phyloP scores from a whole-genome alignment of 257 asterid genomes.

The Salvia splendens region DNA sequence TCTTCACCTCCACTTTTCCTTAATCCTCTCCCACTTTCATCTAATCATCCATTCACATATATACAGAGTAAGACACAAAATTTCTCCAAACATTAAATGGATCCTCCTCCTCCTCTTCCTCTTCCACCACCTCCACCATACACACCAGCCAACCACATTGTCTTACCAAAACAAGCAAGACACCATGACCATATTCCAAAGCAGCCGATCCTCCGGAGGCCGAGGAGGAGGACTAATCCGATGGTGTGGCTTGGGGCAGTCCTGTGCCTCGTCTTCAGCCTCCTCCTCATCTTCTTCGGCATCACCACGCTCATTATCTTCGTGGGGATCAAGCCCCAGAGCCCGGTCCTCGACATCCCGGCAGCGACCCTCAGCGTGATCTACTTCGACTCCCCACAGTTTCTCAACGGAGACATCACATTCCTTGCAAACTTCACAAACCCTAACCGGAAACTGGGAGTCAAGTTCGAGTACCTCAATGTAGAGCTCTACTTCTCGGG shows the following conservation, averaged over 20 bases:
- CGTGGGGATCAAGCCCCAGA: conserved; percentile 59
- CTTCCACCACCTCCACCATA: conserved; percentile 55
- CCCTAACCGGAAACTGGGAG: conserved; percentile 64
- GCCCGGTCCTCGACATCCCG: conserved; percentile 66
- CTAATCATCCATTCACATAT: conserved; percentile 11
- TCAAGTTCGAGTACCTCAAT: conserved; percentile 55
- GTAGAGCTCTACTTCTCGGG: conserved; percentile 68
- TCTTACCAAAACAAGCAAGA: conserved; percentile 38
- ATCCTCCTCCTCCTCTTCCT: conserved; percentile 24
- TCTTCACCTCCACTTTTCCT: conserved; percentile 38
- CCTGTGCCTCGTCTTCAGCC: conserved; percentile 61
- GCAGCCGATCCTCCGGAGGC: conserved; percentile 48
- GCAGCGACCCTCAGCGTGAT: conserved; percentile 62
- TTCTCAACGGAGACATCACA: conserved; percentile 65
- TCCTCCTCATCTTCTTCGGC: conserved; percentile 71
- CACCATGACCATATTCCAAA: conserved; percentile 39
- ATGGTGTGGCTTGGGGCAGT: conserved; percentile 64
- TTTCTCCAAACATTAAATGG: conserved; percentile 22
- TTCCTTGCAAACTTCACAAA: conserved; percentile 76
- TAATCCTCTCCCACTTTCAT: conserved; percentile 43
- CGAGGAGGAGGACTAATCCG: conserved; percentile 56
- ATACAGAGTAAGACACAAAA: background rate
- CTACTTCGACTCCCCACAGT: conserved; percentile 68
- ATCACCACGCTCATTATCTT: conserved; percentile 58
- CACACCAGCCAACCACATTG: conserved; percentile 40